Conservation (phyloP, 2,329 filamentous ascomycete genomes). For the Aspergillus novoparasiticus region DNA sequence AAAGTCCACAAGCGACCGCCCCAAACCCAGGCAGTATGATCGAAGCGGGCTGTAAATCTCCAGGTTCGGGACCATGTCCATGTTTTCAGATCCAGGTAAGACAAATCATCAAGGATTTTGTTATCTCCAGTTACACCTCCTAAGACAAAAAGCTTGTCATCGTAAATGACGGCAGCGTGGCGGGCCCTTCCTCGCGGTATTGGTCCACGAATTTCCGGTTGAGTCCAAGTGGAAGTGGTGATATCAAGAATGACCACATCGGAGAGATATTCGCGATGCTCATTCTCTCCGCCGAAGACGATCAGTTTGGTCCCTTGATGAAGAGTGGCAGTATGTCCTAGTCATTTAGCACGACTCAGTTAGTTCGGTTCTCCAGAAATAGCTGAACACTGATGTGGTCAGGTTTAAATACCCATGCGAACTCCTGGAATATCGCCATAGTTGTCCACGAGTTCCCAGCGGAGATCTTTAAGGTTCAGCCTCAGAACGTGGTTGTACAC, state of each 20-base stretch:
- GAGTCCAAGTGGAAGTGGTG: slow-evolving; percentile 91
- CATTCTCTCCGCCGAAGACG: slow-evolving; percentile 97
- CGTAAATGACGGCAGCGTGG: slow-evolving; percentile 90
- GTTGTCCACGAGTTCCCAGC: slow-evolving; percentile 96
- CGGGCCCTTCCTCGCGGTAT: slow-evolving; percentile 87
- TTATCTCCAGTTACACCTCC: slow-evolving; percentile 94
- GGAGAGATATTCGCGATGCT: slow-evolving; percentile 91
- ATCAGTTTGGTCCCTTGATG: slow-evolving; percentile 95
- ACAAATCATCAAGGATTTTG: slow-evolving; percentile 93
- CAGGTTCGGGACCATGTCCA: slow-evolving; percentile 97
- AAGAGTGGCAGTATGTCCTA: slow-evolving; percentile 90
- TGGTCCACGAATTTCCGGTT: slow-evolving; percentile 81
- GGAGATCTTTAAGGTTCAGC: slow-evolving; percentile 81
- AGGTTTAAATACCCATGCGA: slow-evolving; percentile 74
- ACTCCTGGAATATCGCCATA: slow-evolving; percentile 98
- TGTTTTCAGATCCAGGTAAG: slow-evolving; percentile 94
- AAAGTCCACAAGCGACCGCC: slow-evolving; percentile 94
- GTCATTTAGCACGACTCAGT: neutral
- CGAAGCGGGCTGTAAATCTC: slow-evolving; percentile 92
- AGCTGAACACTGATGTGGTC: slow-evolving; percentile 11
- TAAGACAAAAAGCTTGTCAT: slow-evolving; percentile 94
- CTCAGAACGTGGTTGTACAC: slow-evolving; percentile 96
- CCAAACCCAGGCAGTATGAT: slow-evolving; percentile 94
- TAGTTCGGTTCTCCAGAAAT: slow-evolving; percentile 4
- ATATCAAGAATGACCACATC: slow-evolving; percentile 96